Evolutionary conservation across 2,329 filamentous ascomycete species (phyloP), one percentile per base, ranked within the genome.

Genomic region (Trichophyton mentagrophytes): DNA sequence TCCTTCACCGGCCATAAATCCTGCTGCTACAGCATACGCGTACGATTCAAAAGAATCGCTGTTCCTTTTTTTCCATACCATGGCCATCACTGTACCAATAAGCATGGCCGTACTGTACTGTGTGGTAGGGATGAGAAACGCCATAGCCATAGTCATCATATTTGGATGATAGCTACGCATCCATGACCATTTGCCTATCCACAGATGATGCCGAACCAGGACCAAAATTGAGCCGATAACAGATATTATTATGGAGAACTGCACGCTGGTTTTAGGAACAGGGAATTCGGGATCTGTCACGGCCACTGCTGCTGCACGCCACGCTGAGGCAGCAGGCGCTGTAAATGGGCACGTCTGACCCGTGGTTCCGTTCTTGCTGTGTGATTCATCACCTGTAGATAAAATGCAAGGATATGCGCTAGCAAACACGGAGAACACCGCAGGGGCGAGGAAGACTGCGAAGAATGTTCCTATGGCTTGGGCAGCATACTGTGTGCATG

Each of bases 371-470:
- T 42, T 44, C 15, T n/a, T 56, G 8, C 42, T 46, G 20, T 17
- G 13, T 1, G 5, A 4, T 3, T 61, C 60, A 11, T 75, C 73
- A 3, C 77, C 72, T 0, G 73, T 73, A 1, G 73, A 68, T 17
- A 73, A 64, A 62, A 88, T 85, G 69, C 85, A 88, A 0, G 85
- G 85, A 70, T 88, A 88, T 0, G 85, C 85, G 3, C 80, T 78
- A 64, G 82, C 79, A 75, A 87, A 87, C 51, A 87, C 79, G 38
- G 86, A 80, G 68, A 87, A 88, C 65, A 88, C 79, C 8, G 82
- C 84, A 0, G 84, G 84, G 0, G 85, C 83, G 11, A 88, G 73
- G 74, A 86, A 86, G 65, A 86, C 77, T n/a, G 84, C 80, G 56
- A 86, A 79, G 36, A 86, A 69, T 7, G 82, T 82, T 30, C 85